These are phyloP conservation scores for Mycena belliarum DNA, from an alignment of 768 basidiomycete genomes.

Conservation along the genomic window DNA sequence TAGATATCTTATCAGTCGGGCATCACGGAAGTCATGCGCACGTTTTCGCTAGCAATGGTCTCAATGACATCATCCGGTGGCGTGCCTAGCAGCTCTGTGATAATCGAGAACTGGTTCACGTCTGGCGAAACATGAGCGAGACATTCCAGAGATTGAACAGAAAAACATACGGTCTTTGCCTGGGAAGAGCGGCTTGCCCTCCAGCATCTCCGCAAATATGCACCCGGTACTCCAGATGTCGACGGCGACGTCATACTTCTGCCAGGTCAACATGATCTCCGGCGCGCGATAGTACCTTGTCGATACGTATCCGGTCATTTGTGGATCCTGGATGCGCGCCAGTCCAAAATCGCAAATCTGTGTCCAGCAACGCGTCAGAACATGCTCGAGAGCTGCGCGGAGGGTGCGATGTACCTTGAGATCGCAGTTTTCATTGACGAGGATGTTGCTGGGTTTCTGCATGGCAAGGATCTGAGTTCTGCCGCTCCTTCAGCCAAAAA, in stretches of 20 bases:
- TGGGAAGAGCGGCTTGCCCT: slow-evolving; percentile 97
- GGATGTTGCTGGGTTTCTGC: slow-evolving; percentile 98
- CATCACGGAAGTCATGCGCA: slow-evolving; percentile 39
- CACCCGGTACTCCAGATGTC: slow-evolving; percentile 99
- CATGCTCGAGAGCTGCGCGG: background rate
- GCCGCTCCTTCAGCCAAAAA: background rate
- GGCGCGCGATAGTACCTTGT: slow-evolving; percentile 99
- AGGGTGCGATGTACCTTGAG: slow-evolving; percentile 65
- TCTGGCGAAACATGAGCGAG: slow-evolving; percentile 53
- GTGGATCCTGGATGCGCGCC: slow-evolving; percentile 97
- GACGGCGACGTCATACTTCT: slow-evolving; percentile 99
- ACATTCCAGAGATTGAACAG: background rate
- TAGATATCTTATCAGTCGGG: slow-evolving; percentile 13
- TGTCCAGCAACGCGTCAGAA: slow-evolving; percentile 4
- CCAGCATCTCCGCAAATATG: slow-evolving; percentile 99
- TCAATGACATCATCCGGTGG: slow-evolving; percentile 99
- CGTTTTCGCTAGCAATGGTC: slow-evolving; percentile 97
- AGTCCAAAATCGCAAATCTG: slow-evolving; percentile 99
- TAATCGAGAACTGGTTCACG: slow-evolving; percentile 99
- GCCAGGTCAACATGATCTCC: slow-evolving; percentile 99
- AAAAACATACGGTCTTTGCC: slow-evolving; percentile 93
- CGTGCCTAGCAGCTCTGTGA: slow-evolving; percentile 97
- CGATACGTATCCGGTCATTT: slow-evolving; percentile 99
- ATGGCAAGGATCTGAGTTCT: background rate
- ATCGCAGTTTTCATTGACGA: slow-evolving; percentile 99